Percentiles rank a stretch among this genome's conserved stretches.
Conservation (phyloP, 495 filamentous ascomycete genomes). For the Hypoxylon lienhwacheense region DNA sequence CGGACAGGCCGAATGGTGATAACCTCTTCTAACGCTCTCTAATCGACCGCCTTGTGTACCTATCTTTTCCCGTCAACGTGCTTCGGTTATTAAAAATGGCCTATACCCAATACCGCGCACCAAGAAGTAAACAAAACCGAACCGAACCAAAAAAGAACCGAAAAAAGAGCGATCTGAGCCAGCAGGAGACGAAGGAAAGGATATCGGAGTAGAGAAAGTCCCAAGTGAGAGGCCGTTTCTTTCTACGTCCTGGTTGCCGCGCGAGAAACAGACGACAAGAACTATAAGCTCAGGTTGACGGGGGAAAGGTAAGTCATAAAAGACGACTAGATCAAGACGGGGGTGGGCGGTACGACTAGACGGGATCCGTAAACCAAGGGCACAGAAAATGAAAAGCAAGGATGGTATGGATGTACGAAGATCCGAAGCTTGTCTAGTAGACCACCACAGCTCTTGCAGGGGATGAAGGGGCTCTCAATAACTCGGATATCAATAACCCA, state of each 20-base stretch:
- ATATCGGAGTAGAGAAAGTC: slow-evolving; percentile 46
- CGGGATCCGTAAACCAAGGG: slow-evolving; percentile 25
- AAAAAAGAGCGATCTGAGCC: slow-evolving; percentile 61
- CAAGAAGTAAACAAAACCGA: slow-evolving; percentile 41
- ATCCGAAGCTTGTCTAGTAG: slow-evolving; percentile 29
- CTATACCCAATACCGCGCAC: slow-evolving; percentile 25
- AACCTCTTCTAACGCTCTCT: slow-evolving; percentile 9
- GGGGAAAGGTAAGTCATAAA: slow-evolving; percentile 52
- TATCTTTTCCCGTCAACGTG: slow-evolving; percentile 8
- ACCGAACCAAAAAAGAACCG: too few relatives aligned
- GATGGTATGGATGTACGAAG: slow-evolving; percentile 35
- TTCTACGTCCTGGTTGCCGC: slow-evolving; percentile 41
- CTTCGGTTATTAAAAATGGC: slow-evolving; percentile 27
- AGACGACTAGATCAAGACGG: slow-evolving; percentile 29
- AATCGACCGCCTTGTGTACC: slow-evolving; percentile 18
- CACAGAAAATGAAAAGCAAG: slow-evolving; percentile 16
- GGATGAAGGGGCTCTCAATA: slow-evolving; percentile 25
- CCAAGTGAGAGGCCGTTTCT: slow-evolving; percentile 36
- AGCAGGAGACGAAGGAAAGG: slow-evolving; percentile 56
- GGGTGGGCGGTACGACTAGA: slow-evolving; percentile 29
- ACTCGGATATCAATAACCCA: slow-evolving; percentile 40
- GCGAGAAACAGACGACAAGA: slow-evolving; percentile 38
- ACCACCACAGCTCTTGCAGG: slow-evolving; percentile 18
- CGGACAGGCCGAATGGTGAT: slow-evolving; percentile 22
- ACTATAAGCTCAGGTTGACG: slow-evolving; percentile 34